Percentiles rank a stretch among this genome's conserved stretches.
phyloP scores from a whole-genome alignment of 2,329 filamentous ascomycete species.

The Xylariaceae sp. region DNA sequence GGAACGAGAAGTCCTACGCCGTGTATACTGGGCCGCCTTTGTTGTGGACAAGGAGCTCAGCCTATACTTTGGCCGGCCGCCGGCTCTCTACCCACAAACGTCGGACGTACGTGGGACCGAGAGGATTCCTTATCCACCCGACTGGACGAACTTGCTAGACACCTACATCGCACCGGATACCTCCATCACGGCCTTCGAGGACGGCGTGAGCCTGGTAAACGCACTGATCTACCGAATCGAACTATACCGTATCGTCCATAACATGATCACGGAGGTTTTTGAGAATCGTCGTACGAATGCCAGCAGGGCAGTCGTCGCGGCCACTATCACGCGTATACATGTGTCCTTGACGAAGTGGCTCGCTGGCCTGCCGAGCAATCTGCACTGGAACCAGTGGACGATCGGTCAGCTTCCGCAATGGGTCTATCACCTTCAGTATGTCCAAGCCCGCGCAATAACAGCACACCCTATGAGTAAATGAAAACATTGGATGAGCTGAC shows the following conservation, averaged over 20 bases:
- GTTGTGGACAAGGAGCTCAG: constrained; percentile 47
- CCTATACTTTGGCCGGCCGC: constrained; percentile 46
- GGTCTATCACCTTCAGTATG: constrained; percentile 41
- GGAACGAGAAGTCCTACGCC: constrained; percentile 43
- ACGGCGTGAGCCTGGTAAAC: constrained; percentile 40
- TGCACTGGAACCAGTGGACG: constrained; percentile 49
- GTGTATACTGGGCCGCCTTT: constrained; percentile 48
- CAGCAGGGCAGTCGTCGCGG: constrained; percentile 37
- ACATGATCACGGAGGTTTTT: constrained; percentile 46
- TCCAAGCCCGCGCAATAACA: neutral
- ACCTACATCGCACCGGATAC: constrained; percentile 42
- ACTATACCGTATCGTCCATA: constrained; percentile 44
- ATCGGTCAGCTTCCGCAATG: constrained; percentile 41
- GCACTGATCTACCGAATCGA: constrained; percentile 44
- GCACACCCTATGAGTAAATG: neutral
- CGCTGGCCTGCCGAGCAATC: constrained; percentile 39
- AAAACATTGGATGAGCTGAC: neutral
- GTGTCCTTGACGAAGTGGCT: constrained; percentile 43
- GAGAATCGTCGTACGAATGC: constrained; percentile 41
- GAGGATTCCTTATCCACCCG: constrained; percentile 43
- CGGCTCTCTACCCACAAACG: constrained; percentile 44
- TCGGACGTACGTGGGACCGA: constrained; percentile 46
- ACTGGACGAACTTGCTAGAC: constrained; percentile 43
- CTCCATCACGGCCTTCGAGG: constrained; percentile 42
- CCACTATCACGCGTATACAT: constrained; percentile 42